These are phyloP conservation scores for Rhizophagus prolifer DNA, from an alignment of 192 early-diverging fungal species.

Conservation along the genomic window DNA sequence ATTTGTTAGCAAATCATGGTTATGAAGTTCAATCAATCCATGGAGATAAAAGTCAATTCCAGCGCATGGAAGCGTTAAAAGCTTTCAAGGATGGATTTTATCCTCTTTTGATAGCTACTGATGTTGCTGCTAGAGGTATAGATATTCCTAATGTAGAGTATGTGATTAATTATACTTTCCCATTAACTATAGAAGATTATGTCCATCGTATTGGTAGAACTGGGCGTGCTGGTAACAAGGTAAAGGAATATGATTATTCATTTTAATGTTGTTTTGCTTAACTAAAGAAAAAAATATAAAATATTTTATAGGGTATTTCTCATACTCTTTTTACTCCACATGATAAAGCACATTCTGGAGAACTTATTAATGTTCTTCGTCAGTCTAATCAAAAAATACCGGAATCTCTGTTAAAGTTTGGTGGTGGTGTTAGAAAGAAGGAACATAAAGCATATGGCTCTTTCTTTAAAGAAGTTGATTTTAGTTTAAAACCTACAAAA, in stretches of 20 bases:
- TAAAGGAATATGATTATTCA: background rate
- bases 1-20: constrained; percentile 67
- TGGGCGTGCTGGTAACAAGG: constrained; percentile 87
- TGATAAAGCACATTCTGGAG: constrained; percentile 87
- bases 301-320: constrained; percentile 60
- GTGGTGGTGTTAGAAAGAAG: constrained; percentile 97
- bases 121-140: constrained; percentile 88
- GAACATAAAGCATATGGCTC: constrained; percentile 92
- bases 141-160: constrained; percentile 91
- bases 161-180: constrained; percentile 96
- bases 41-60: constrained; percentile 86
- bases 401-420: constrained; percentile 87
- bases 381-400: constrained; percentile 85
- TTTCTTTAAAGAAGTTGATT: constrained; percentile 89
- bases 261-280: constrained; percentile 10
- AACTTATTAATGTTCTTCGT: constrained; percentile 88
- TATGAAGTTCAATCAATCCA: constrained; percentile 86
- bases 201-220: constrained; percentile 95
- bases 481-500: constrained; percentile 81
- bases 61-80: constrained; percentile 76
- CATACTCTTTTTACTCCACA: constrained; percentile 91
- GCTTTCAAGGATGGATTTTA: constrained; percentile 78
- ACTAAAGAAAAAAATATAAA: constrained; percentile 23
- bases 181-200: constrained; percentile 95
- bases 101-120: constrained; percentile 91